Evolutionary conservation across 805 yeast species (phyloP).

Genomic region (Monosporozyma servazzii): DNA sequence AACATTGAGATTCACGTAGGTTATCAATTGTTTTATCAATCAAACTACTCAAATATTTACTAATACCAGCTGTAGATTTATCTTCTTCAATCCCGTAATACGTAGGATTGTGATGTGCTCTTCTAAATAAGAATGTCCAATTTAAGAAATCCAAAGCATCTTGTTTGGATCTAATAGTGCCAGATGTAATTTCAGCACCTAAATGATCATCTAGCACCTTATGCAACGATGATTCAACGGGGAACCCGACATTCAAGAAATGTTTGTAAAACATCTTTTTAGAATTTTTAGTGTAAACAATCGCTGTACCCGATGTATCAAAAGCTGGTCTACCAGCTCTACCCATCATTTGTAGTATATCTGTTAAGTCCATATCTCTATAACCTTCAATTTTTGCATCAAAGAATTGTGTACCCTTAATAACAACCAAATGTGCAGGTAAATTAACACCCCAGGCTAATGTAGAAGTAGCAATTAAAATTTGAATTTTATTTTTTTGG

Average conservation of each 20-base stretch:
- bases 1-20: constrained; percentile 65
- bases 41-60: constrained; percentile 48
- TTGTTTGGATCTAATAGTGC: constrained; percentile 83
- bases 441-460: constrained; percentile 99
- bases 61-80: constrained; percentile 43
- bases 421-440: constrained; percentile 97
- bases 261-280: constrained; percentile 79
- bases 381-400: constrained; percentile 92
- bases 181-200: constrained; percentile 92
- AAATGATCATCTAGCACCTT: constrained; percentile 80
- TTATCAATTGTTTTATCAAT: constrained; percentile 62
- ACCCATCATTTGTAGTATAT: constrained; percentile 95
- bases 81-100: constrained; percentile 80
- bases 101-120: constrained; percentile 91
- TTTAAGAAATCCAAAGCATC: constrained; percentile 96
- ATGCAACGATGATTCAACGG: constrained; percentile 79
- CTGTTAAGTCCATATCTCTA: constrained; percentile 87
- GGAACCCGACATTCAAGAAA: constrained; percentile 84
- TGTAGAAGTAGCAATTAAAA: constrained; percentile 91
- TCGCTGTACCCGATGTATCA: constrained; percentile 88
- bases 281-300: constrained; percentile 75
- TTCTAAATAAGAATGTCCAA: constrained; percentile 83
- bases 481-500: constrained; percentile 73
- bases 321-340: constrained; percentile 99
- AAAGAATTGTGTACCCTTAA: constrained; percentile 94